These are phyloP conservation scores for Kurtzmaniella cleridarum DNA, from an alignment of 805 yeast genomes.

Conservation along the genomic window DNA sequence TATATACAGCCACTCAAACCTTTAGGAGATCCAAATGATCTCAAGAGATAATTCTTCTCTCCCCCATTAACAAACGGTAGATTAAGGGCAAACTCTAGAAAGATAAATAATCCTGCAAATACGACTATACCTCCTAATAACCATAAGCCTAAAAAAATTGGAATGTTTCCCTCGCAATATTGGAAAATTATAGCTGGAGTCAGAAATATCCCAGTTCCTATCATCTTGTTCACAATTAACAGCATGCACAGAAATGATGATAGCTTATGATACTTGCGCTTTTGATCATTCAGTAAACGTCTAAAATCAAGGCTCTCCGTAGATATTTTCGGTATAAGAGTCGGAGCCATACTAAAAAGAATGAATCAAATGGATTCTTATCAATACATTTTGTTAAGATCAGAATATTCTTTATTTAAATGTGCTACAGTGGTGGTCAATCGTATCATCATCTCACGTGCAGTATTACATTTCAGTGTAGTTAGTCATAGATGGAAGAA, in stretches of 20 bases:
- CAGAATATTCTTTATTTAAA: no score
- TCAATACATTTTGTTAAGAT: no score
- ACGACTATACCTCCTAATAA: constrained; percentile 32
- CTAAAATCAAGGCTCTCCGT: constrained; percentile 1
- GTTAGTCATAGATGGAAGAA: no score
- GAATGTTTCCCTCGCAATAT: constrained; percentile 34
- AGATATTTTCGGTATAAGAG: constrained; percentile 4
- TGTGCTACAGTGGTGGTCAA: no score
- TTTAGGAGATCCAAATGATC: constrained; percentile 27
- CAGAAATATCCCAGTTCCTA: constrained; percentile 39
- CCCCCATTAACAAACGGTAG: constrained; percentile 39
- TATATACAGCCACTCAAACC: constrained; percentile 35
- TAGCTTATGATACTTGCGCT: constrained; percentile 2
- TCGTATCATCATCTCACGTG: no score
- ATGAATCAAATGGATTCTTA: no score
- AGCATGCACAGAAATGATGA: constrained; percentile 23
- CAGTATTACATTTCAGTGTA: no score
- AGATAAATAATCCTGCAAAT: constrained; percentile 35
- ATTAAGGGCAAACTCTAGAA: constrained; percentile 35
- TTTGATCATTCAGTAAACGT: neutral
- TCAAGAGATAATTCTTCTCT: constrained; percentile 34
- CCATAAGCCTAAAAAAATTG: constrained; percentile 28
- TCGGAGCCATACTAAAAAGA: neutral
- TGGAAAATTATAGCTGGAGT: constrained; percentile 37
- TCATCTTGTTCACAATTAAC: constrained; percentile 38